A percentile compares a stretch with the other conserved stretches of the same genome.
Conservation (phyloP, 306 rosid species). For the Crataegus laevigata region DNA sequence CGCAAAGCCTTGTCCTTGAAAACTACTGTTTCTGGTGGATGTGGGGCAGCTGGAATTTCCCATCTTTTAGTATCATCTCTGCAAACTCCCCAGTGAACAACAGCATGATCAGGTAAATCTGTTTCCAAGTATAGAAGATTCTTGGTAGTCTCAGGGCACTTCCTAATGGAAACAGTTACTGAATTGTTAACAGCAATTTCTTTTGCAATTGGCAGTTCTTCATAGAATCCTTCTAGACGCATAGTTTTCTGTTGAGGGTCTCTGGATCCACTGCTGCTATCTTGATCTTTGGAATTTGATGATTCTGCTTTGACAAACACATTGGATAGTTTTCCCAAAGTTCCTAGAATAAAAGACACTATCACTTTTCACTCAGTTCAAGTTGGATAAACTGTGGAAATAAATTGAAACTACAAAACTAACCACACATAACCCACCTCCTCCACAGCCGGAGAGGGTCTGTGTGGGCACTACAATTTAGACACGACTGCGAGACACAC, state of each 20-base stretch:
- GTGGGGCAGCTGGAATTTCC: slow-evolving; percentile 74
- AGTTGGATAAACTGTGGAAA: slow-evolving; percentile 11
- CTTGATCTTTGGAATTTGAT: slow-evolving; percentile 27
- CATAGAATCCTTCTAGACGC: slow-evolving; percentile 55
- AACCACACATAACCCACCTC: background rate
- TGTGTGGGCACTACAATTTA: slow-evolving; percentile 2
- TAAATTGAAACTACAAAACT: background rate
- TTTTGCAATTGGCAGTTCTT: slow-evolving; percentile 60
- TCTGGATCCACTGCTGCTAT: slow-evolving; percentile 25
- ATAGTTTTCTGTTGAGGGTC: slow-evolving; percentile 30
- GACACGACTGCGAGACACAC: slow-evolving; percentile 9
- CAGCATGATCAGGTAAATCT: slow-evolving; percentile 59
- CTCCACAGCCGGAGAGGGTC: slow-evolving; percentile 6
- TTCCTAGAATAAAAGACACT: slow-evolving; percentile 40
- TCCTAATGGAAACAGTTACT: slow-evolving; percentile 48
- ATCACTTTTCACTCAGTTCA: slow-evolving; percentile 26
- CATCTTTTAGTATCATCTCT: slow-evolving; percentile 62
- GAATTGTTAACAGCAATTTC: slow-evolving; percentile 42
- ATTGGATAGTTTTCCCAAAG: slow-evolving; percentile 50
- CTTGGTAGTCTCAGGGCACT: slow-evolving; percentile 57
- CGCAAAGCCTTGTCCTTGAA: slow-evolving; percentile 76
- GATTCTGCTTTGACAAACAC: slow-evolving; percentile 40
- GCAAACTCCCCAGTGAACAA: slow-evolving; percentile 95
- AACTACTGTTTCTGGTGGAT: slow-evolving; percentile 59
- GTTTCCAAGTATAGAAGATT: slow-evolving; percentile 60